These are phyloP conservation scores for Hibiscus tridactylites DNA, from an alignment of 345 rosid species.

Conservation along the genomic window DNA sequence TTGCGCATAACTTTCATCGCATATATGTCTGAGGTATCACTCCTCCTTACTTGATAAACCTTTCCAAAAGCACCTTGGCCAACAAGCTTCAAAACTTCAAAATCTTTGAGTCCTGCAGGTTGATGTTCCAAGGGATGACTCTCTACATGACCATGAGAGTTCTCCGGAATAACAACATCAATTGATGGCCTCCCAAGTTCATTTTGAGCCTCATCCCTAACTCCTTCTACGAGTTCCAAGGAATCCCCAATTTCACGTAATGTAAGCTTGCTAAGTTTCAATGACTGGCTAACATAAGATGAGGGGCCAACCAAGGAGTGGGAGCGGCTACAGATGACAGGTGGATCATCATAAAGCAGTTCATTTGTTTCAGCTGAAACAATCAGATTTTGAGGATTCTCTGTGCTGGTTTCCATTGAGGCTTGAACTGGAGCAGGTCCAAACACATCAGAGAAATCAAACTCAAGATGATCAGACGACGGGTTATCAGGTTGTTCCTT, in stretches of 20 bases:
- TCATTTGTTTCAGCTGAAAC: constrained; percentile 15
- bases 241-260: constrained; percentile 36
- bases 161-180: constrained; percentile 6
- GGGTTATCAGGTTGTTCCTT: constrained; percentile 21
- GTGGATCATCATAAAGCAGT: constrained; percentile 37
- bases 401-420: constrained; percentile 17
- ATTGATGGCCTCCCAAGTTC: neutral
- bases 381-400: constrained; percentile 9
- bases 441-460: constrained; percentile 46
- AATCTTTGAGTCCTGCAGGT: constrained; percentile 37
- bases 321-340: constrained; percentile 35
- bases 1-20: constrained; percentile 99
- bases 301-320: constrained; percentile 55
- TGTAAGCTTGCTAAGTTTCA: constrained; percentile 39
- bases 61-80: constrained; percentile 97
- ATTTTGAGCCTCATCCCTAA: constrained; percentile 7
- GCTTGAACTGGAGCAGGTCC: constrained; percentile 39
- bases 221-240: constrained; percentile 19
- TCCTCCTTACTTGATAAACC: constrained; percentile 85
- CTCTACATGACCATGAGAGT: constrained; percentile 6
- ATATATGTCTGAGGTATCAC: constrained; percentile 66
- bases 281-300: constrained; percentile 32
- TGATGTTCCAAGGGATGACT: constrained; percentile 11
- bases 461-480: constrained; percentile 33
- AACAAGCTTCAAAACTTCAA: constrained; percentile 78